Evolutionary conservation across 805 yeast genomes (phyloP), one percentile per base, ranked within the genome.

Genomic region (Monosporozyma yasuniensis): DNA sequence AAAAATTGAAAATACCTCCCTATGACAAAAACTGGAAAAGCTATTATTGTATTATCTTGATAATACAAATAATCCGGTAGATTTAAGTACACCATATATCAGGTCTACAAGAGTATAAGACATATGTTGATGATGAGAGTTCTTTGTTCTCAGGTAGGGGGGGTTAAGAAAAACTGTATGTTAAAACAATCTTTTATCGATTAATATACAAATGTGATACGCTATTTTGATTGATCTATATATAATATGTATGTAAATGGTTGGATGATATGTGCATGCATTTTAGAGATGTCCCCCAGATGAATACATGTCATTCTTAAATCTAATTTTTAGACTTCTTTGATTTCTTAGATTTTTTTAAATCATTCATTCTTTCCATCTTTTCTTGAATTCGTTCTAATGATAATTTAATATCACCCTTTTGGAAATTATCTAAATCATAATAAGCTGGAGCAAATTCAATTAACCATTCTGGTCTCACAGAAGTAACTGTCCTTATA

Each of bases 401-500:
- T 52, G 84, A 78, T 63, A 83, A 69, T 64, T 79, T 81, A 44
- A 83, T 85, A 58, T 83, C 90, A 49, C 88, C 89, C 60, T 79
- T 79, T 53, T 75, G 76, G 67, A 83, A 83, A 58, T 81, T 81
- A 32, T 74, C 78, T 57, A 83, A 65, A 54, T 81, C 76, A 61
- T 78, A 83, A 61, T 83, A 83, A 46, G 77, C 80, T 14, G 88
- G 86, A 2, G 89, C 71, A 60, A 82, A 70, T 63, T 89, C 91
- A 46, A 89, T 73, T 58, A 89, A 76, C 96, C 98, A 86, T 60
- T 90, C 97, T 1, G 97, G 95, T 64, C 82, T 84, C 42, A 93
- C 82, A 4, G 83, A 76, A 19, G 97, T 91, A 14, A 91, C 96
- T 0, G 98, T 93, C 61, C 99, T 78, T 52, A 93, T 88, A 66